Conservation (phyloP, 106 monocot genomes). For the Phalaenopsis equestris region DNA sequence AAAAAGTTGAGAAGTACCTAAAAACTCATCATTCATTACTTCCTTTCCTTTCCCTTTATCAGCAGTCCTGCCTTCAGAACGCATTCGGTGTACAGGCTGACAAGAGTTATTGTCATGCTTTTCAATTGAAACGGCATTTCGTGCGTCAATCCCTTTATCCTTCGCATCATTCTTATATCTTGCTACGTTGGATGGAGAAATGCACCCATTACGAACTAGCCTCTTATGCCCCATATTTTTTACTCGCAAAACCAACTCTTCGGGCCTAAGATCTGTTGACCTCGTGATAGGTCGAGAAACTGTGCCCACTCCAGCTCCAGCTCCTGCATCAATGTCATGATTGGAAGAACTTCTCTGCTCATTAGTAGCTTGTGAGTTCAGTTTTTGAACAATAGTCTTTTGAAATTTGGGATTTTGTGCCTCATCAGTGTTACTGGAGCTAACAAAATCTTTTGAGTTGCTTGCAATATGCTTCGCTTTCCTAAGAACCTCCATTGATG, state of each 20-base stretch:
- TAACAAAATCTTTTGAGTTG: neutral
- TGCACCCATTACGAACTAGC: slow-evolving; percentile 53
- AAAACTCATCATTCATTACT: neutral
- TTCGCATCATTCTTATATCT: slow-evolving; percentile 1
- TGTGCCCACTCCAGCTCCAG: neutral
- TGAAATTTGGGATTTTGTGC: neutral
- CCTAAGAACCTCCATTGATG: neutral
- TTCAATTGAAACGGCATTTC: neutral
- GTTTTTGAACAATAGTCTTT: slow-evolving; percentile 15
- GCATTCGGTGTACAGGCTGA: neutral
- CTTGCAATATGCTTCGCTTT: neutral
- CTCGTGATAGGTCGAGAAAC: neutral
- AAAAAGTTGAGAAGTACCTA: neutral
- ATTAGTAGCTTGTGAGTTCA: slow-evolving; percentile 6
- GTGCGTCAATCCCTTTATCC: neutral
- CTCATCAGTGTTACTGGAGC: neutral
- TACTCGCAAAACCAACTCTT: neutral
- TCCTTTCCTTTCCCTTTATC: slow-evolving; percentile 14
- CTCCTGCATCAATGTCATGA: slow-evolving; percentile 7
- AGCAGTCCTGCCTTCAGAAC: neutral
- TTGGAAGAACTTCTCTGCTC: neutral
- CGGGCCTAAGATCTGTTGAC: neutral
- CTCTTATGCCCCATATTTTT: slow-evolving; percentile 28
- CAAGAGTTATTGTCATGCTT: neutral
- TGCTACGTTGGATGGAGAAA: slow-evolving; percentile 47